Conservation (phyloP, 352 stramenopile species). For the Detonula confervacea region DNA sequence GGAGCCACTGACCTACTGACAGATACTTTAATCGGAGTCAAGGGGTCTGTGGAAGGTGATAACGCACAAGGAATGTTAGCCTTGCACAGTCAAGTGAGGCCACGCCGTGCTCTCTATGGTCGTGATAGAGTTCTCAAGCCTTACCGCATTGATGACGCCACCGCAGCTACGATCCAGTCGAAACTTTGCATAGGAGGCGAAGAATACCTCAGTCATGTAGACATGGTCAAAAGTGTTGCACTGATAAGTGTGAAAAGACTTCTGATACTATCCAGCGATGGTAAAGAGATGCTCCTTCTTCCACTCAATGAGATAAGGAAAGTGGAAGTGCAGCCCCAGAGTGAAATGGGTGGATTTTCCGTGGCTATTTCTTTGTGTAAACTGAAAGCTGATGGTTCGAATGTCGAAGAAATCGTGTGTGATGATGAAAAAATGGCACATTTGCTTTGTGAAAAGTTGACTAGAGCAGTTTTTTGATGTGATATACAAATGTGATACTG, state of each 20-base stretch:
- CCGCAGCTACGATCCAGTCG: slow-evolving; percentile 68
- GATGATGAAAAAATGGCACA: slow-evolving; percentile 35
- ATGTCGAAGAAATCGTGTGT: slow-evolving; percentile 36
- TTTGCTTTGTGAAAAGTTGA: slow-evolving; percentile 28
- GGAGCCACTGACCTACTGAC: slow-evolving; percentile 86
- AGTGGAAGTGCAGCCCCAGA: slow-evolving; percentile 45
- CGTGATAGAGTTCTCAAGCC: slow-evolving; percentile 66
- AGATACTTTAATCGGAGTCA: slow-evolving; percentile 87
- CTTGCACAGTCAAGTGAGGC: slow-evolving; percentile 68
- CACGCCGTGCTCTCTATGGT: slow-evolving; percentile 74
- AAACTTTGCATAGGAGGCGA: slow-evolving; percentile 65
- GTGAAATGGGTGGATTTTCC: slow-evolving; percentile 1
- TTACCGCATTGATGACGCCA: slow-evolving; percentile 76
- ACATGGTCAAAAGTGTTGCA: slow-evolving; percentile 74
- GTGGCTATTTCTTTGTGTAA: slow-evolving; percentile 26
- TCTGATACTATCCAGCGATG: slow-evolving; percentile 64
- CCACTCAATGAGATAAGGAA: slow-evolving; percentile 65
- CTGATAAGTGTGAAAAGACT: slow-evolving; percentile 72
- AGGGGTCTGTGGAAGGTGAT: slow-evolving; percentile 68
- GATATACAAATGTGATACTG: too few species aligned
- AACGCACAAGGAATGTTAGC: slow-evolving; percentile 10
- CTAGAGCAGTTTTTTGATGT: background rate
- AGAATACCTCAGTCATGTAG: slow-evolving; percentile 76
- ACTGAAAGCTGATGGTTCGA: slow-evolving; percentile 6
- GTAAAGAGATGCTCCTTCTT: slow-evolving; percentile 69